Percentiles rank a stretch among this genome's conserved stretches.
phyloP scores from a whole-genome alignment of 2,329 filamentous ascomycete genomes.

The Tricladium varicosporioides region DNA sequence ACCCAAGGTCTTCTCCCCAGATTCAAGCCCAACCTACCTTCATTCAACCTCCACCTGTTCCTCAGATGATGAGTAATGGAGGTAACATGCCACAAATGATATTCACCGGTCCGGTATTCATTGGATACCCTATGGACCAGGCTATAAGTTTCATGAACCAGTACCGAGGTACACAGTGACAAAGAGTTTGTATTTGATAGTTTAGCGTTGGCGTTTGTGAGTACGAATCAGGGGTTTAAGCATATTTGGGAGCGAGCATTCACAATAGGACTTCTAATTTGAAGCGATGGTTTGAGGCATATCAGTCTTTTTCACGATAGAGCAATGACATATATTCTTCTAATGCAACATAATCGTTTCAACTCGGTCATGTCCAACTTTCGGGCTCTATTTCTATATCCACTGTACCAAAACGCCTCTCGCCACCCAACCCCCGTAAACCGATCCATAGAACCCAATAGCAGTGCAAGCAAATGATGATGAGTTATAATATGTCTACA shows the following conservation, averaged over 20 bases:
- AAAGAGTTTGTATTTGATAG: conserved; percentile 9
- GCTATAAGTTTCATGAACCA: conserved; percentile 71
- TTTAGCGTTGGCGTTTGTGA: conserved; percentile 16
- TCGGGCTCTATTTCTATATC: neutral
- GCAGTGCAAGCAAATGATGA: neutral
- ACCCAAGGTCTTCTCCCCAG: conserved; percentile 9
- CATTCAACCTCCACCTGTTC: conserved; percentile 43
- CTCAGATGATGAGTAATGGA: conserved; percentile 11
- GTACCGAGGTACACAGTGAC: conserved; percentile 26
- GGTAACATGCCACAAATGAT: conserved; percentile 63
- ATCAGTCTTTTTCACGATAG: neutral
- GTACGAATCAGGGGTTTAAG: conserved; percentile 8
- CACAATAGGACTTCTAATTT: neutral
- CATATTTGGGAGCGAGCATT: conserved; percentile 1
- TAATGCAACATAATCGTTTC: neutral
- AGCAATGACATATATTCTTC: neutral
- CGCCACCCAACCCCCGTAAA: neutral
- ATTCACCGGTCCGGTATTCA: conserved; percentile 91
- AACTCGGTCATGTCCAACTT: neutral
- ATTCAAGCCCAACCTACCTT: conserved; percentile 48
- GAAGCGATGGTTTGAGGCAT: neutral
- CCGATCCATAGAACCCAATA: neutral
- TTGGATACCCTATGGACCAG: conserved; percentile 84
- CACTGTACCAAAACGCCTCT: neutral
- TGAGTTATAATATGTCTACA: neutral